A percentile compares a stretch with the other conserved stretches of the same genome.
These are phyloP conservation scores for Pseudogymnoascus verrucosus DNA, from an alignment of 2,329 filamentous ascomycete genomes.

Conservation along the genomic window DNA sequence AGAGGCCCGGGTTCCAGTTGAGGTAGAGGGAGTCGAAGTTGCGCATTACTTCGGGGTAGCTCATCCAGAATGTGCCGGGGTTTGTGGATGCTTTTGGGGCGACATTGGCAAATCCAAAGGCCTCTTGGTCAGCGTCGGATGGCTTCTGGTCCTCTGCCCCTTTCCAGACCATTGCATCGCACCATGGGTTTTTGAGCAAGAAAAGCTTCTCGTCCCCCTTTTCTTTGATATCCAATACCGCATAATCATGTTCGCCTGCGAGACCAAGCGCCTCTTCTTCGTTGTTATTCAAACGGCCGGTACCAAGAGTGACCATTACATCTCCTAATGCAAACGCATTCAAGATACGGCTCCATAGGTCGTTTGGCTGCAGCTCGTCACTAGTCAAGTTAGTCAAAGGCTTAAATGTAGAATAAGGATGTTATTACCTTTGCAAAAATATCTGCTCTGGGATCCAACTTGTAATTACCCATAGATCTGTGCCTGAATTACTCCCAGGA, in stretches of 20 bases:
- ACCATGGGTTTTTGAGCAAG: constrained; percentile 94
- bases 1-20: constrained; percentile 91
- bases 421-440: constrained; percentile 64
- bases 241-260: constrained; percentile 88
- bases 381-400: constrained; percentile 31
- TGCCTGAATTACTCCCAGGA: constrained; percentile 92
- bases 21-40: constrained; percentile 94
- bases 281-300: constrained; percentile 66
- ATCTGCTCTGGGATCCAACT: constrained; percentile 97
- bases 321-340: constrained; percentile 69
- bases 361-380: constrained; percentile 67
- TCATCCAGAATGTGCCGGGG: constrained; percentile 90
- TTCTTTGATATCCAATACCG: constrained; percentile 71
- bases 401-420: constrained; percentile 8
- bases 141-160: constrained; percentile 28
- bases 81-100: constrained; percentile 22
- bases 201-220: constrained; percentile 56
- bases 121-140: constrained; percentile 4
- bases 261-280: constrained; percentile 78
- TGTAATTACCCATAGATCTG: constrained; percentile 84
- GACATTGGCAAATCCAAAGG: constrained; percentile 20
- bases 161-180: constrained; percentile 68
- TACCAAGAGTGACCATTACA: constrained; percentile 83
- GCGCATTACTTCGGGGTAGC: constrained; percentile 76
- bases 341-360: constrained; percentile 71